Evolutionary conservation across 2,329 filamentous ascomycete species (phyloP).

Genomic region (Cadophora malorum): DNA sequence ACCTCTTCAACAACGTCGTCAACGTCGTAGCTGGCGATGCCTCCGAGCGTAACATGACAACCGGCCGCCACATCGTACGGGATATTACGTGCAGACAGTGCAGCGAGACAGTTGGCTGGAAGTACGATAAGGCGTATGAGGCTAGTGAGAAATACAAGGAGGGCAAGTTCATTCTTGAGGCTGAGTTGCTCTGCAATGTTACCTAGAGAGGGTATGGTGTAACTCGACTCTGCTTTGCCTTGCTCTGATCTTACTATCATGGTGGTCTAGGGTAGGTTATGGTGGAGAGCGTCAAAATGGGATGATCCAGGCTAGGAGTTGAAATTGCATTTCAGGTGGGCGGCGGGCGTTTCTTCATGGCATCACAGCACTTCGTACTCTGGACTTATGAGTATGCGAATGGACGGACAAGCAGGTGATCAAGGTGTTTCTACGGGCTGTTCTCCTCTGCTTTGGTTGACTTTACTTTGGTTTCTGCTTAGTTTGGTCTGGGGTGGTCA

Average conservation of each 20-base stretch:
- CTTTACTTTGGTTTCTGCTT: neutral
- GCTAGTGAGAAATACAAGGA: conserved; percentile 96
- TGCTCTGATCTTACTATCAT: neutral
- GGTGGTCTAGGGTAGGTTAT: neutral
- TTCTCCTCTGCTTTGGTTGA: neutral
- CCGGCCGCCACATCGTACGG: conserved; percentile 89
- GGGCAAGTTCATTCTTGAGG: conserved; percentile 96
- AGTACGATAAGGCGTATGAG: conserved; percentile 98
- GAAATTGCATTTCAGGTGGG: conserved; percentile 3
- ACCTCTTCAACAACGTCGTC: conserved; percentile 92
- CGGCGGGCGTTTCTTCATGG: neutral
- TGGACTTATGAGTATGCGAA: neutral
- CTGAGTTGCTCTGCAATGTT: conserved; percentile 85
- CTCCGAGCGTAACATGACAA: conserved; percentile 98
- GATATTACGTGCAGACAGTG: conserved; percentile 93
- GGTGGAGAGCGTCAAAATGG: neutral
- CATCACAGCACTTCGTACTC: neutral
- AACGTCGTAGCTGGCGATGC: conserved; percentile 85
- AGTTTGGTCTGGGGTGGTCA: neutral
- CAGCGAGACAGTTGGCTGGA: conserved; percentile 94
- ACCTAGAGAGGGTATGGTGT: conserved; percentile 45
- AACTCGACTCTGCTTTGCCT: neutral
- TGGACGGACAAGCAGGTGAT: neutral
- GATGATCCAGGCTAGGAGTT: neutral
- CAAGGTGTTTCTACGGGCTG: neutral